Conservation (phyloP, 768 basidiomycete genomes). For the Tylopilus sp. region DNA sequence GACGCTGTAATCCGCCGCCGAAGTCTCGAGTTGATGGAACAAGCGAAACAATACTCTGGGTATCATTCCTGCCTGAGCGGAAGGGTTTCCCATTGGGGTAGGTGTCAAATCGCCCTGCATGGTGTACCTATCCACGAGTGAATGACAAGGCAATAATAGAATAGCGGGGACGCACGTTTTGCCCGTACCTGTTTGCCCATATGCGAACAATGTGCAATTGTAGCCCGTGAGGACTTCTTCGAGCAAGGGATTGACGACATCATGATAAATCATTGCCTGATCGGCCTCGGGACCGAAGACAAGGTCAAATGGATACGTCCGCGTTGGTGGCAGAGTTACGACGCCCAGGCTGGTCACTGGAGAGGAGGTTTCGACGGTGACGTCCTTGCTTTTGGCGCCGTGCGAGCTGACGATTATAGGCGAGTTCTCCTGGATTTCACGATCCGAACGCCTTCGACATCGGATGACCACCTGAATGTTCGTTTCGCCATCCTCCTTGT, state of each 20-base stretch:
- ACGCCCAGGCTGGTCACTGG: conserved; percentile 71
- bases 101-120: conserved; percentile 94
- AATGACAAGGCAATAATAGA: conserved; percentile 2
- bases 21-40: conserved; percentile 82
- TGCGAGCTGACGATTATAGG: conserved; percentile 81
- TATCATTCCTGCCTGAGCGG: conserved; percentile 90
- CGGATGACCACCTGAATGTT: conserved; percentile 95
- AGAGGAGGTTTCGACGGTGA: conserved; percentile 76
- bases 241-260: conserved; percentile 90
- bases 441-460: conserved; percentile 80
- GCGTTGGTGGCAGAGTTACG: conserved; percentile 66
- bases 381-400: conserved; percentile 70
- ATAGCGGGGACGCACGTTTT: conserved; percentile 75
- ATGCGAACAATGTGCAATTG: conserved; percentile 96
- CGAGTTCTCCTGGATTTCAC: conserved; percentile 81
- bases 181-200: conserved; percentile 97
- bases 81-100: conserved; percentile 85
- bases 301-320: conserved; percentile 91
- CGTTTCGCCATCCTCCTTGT: conserved; percentile 53
- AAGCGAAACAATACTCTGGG: conserved; percentile 90
- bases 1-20: conserved; percentile 81
- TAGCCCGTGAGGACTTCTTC: conserved; percentile 94
- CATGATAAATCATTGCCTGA: conserved; percentile 89
- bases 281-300: conserved; percentile 98
- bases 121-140: conserved; percentile 62